These are phyloP conservation scores for Oidium heveae DNA, from an alignment of 2,329 filamentous ascomycete genomes.

Conservation along the genomic window DNA sequence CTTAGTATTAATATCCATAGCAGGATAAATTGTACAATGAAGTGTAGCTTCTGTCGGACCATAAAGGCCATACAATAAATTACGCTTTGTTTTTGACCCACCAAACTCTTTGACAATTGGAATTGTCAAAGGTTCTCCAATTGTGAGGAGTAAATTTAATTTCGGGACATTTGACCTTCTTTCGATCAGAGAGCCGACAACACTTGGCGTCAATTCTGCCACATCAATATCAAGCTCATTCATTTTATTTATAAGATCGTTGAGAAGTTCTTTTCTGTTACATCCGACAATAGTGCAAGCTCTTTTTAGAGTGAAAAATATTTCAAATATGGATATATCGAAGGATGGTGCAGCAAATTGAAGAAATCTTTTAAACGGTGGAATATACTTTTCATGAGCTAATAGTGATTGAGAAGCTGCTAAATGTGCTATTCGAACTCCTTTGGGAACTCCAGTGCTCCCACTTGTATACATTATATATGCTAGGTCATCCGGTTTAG, in stretches of 20 bases:
- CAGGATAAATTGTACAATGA: constrained; percentile 55
- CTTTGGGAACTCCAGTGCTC: constrained; percentile 73
- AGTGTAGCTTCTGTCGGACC: constrained; percentile 82
- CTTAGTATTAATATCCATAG: constrained; percentile 28
- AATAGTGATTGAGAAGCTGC: constrained; percentile 63
- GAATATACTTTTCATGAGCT: constrained; percentile 57
- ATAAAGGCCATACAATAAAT: constrained; percentile 79
- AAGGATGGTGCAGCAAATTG: constrained; percentile 87
- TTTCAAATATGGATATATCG: constrained; percentile 85
- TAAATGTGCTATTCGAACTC: constrained; percentile 56
- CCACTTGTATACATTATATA: constrained; percentile 92
- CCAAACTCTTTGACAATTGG: constrained; percentile 62
- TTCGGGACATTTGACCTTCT: constrained; percentile 39
- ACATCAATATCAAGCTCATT: constrained; percentile 46
- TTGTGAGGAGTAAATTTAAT: constrained; percentile 52
- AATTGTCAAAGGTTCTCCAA: constrained; percentile 75
- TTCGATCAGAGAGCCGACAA: constrained; percentile 51
- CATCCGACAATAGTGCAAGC: constrained; percentile 50
- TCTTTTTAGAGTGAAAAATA: constrained; percentile 65
- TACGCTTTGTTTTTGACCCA: constrained; percentile 16
- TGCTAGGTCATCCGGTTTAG: constrained; percentile 23
- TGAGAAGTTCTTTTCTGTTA: constrained; percentile 41
- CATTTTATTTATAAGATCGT: constrained; percentile 46
- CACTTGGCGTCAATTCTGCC: constrained; percentile 72
- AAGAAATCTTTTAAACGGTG: constrained; percentile 51